These are phyloP conservation scores for Chloranthus sessilifolius DNA, from an alignment of 164 flowering plant genomes.

Conservation along the genomic window DNA sequence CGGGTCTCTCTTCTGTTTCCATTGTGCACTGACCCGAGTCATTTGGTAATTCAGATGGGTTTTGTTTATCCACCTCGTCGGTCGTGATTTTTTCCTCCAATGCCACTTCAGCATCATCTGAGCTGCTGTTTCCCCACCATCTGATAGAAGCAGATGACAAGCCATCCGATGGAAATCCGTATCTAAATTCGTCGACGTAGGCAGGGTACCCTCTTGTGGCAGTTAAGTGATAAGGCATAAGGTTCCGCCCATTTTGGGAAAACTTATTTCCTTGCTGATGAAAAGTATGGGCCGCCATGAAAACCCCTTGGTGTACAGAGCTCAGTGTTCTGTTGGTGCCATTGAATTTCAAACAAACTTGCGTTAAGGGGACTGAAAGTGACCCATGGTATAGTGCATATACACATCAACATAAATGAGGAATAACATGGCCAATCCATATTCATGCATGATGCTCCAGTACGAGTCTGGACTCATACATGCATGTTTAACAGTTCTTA, in stretches of 20 bases:
- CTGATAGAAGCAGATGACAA: slow-evolving; percentile 36
- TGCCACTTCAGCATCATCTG: slow-evolving; percentile 14
- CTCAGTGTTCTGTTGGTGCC: slow-evolving; percentile 14
- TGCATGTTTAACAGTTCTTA: too few relatives aligned
- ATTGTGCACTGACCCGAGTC: not conserved
- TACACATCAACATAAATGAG: too few relatives aligned
- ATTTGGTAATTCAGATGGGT: slow-evolving; percentile 7
- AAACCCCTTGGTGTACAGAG: slow-evolving; percentile 12
- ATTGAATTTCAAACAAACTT: slow-evolving; percentile 5
- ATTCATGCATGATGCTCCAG: too few relatives aligned
- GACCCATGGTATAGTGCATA: too few relatives aligned
- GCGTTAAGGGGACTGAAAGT: too few relatives aligned
- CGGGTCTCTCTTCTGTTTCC: slow-evolving; percentile 10
- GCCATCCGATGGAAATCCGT: slow-evolving; percentile 68
- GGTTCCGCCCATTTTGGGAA: slow-evolving; percentile 16
- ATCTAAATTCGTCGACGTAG: slow-evolving; percentile 53
- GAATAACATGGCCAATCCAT: too few relatives aligned
- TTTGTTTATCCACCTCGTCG: slow-evolving; percentile 16
- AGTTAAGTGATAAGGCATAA: slow-evolving; percentile 16
- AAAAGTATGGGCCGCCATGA: slow-evolving; percentile 7
- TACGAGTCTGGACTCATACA: too few relatives aligned
- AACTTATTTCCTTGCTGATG: slow-evolving; percentile 36
- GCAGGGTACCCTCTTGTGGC: slow-evolving; percentile 21
- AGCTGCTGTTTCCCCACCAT: slow-evolving; percentile 62
- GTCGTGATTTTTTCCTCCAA: slow-evolving; percentile 14